Conservation (phyloP, 2,329 filamentous ascomycete genomes). For the Venturiaceae sp. region DNA sequence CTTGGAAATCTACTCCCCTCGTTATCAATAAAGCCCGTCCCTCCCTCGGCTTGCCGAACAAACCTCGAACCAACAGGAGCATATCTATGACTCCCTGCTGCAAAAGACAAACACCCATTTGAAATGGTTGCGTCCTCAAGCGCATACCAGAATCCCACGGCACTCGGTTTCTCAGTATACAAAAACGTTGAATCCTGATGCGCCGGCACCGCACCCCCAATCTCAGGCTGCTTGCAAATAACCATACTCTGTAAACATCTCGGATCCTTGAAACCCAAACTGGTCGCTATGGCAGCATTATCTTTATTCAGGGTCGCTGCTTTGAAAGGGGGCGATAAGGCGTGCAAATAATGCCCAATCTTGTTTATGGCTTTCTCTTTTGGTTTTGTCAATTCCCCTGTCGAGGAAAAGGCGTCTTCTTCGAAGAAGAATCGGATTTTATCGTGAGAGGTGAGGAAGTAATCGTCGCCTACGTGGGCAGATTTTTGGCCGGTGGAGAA, state of each 20-base stretch:
- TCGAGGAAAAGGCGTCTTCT: slow-evolving; percentile 67
- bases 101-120: slow-evolving; percentile 85
- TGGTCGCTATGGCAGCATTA: slow-evolving; percentile 56
- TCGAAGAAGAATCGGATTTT: slow-evolving; percentile 97
- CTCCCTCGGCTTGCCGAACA: slow-evolving; percentile 47
- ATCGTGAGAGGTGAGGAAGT: slow-evolving; percentile 84
- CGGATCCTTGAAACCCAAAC: slow-evolving; percentile 67
- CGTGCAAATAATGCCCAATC: slow-evolving; percentile 41
- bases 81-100: slow-evolving; percentile 69
- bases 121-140: slow-evolving; percentile 79
- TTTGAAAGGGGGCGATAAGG: slow-evolving; percentile 37
- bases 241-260: slow-evolving; percentile 87
- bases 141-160: slow-evolving; percentile 96
- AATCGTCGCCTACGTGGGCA: slow-evolving; percentile 87
- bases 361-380: slow-evolving; percentile 78
- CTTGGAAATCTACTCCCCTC: slow-evolving; percentile 53
- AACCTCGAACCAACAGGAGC: slow-evolving; percentile 64
- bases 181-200: slow-evolving; percentile 92
- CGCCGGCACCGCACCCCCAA: slow-evolving; percentile 80
- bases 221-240: slow-evolving; percentile 96
- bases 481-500: slow-evolving; percentile 75
- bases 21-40: slow-evolving; percentile 50
- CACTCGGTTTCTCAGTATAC: slow-evolving; percentile 79
- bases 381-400: slow-evolving; percentile 60
- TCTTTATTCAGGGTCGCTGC: slow-evolving; percentile 40